Evolutionary conservation across 2,329 filamentous ascomycete species (phyloP).

Genomic region (Neurospora sp.): DNA sequence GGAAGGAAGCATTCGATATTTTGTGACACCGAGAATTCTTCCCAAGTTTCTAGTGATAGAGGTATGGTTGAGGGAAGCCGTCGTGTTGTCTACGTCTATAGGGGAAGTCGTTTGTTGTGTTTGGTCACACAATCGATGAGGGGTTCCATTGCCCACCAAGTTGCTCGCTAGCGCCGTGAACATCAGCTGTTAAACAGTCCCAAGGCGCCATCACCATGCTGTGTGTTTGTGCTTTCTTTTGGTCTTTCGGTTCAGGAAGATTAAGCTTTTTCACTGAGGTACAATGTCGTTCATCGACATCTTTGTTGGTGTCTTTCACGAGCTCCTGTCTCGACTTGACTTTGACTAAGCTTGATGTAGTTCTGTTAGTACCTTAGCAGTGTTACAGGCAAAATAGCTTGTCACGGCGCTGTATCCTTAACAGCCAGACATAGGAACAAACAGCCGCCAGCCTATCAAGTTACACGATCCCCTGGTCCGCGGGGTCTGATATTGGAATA

Average conservation of each 20-base stretch:
- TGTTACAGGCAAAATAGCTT: background rate
- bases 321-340: background rate
- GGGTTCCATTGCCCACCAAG: background rate
- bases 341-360: background rate
- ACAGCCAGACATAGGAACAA: background rate
- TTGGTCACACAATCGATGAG: background rate
- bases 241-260: background rate
- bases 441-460: background rate
- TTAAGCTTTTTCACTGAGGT: background rate
- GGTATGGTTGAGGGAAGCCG: background rate
- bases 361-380: background rate
- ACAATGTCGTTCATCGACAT: background rate
- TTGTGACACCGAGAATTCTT: background rate
- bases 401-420: background rate
- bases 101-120: background rate
- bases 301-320: background rate
- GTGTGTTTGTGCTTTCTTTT: background rate
- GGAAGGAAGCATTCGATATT: background rate
- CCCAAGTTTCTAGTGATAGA: background rate
- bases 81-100: too few species aligned
- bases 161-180: background rate
- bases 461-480: background rate
- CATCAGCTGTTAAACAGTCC: background rate
- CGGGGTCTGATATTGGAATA: background rate
- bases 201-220: background rate